These are phyloP conservation scores for Volutella citrinella DNA, from an alignment of 2,329 filamentous ascomycete species.

Conservation along the genomic window DNA sequence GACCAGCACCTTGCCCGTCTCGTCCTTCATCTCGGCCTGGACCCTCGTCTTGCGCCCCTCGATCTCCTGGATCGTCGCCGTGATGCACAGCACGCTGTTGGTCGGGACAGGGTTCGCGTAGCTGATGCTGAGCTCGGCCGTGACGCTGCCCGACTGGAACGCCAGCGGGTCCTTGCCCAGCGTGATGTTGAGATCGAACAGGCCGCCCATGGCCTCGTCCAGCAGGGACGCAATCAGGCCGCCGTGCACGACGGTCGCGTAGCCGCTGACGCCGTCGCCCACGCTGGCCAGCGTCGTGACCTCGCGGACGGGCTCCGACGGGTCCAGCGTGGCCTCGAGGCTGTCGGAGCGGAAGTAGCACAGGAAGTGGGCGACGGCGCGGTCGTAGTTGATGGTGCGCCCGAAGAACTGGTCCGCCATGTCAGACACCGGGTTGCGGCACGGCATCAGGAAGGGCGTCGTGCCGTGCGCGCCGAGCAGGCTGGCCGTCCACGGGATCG, in stretches of 20 bases:
- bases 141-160: conserved; percentile 29
- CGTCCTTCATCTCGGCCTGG: conserved; percentile 27
- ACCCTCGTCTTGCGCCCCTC: conserved; percentile 33
- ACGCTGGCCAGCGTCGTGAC: conserved; percentile 31
- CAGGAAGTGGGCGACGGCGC: conserved; percentile 32
- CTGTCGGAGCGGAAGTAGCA: conserved; percentile 30
- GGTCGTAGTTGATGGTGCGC: conserved; percentile 25
- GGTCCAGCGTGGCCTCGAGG: conserved; percentile 19
- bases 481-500: conserved; percentile 34
- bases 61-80: conserved; percentile 28
- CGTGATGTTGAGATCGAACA: conserved; percentile 35
- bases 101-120: conserved; percentile 31
- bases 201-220: conserved; percentile 35
- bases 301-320: conserved; percentile 24
- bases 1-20: conserved; percentile 27
- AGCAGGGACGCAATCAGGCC: conserved; percentile 33
- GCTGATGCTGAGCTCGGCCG: conserved; percentile 32
- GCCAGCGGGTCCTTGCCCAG: conserved; percentile 28
- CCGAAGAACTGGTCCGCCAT: conserved; percentile 34
- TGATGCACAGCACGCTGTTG: conserved; percentile 28
- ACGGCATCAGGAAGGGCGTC: conserved; percentile 32
- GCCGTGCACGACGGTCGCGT: conserved; percentile 32
- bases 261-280: conserved; percentile 32
- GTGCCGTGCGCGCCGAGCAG: conserved; percentile 25
- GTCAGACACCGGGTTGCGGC: conserved; percentile 27